Evolutionary conservation across 768 basidiomycete genomes (phyloP).

Genomic region (Ramaria sp.): DNA sequence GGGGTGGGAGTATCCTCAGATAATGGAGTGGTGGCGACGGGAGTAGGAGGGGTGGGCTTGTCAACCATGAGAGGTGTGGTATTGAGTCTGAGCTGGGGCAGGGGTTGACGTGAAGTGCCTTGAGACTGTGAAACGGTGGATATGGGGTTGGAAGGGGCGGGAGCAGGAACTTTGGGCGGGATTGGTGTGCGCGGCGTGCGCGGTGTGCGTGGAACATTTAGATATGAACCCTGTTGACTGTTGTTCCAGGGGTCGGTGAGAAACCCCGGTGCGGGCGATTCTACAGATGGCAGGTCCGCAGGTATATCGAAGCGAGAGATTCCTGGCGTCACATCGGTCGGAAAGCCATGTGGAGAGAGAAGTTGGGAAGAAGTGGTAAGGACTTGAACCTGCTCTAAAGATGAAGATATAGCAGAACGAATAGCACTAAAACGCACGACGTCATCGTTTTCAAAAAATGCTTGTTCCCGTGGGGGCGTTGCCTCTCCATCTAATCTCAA

Average conservation of each 20-base stretch:
- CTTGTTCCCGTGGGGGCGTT: background rate
- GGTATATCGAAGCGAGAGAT: background rate
- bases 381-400: slow-evolving; percentile 1
- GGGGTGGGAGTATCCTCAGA: background rate
- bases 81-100: background rate
- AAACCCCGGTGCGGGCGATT: background rate
- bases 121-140: background rate
- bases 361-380: background rate
- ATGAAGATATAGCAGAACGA: background rate
- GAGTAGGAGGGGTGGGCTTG: slow-evolving; percentile 8
- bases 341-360: background rate
- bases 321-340: background rate
- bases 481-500: slow-evolving; percentile 19
- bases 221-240: too few species aligned
- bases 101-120: background rate
- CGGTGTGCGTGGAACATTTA: background rate
- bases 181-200: slow-evolving; percentile 2
- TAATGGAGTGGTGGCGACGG: background rate
- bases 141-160: background rate
- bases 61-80: background rate
- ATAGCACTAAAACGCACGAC: background rate
- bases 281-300: background rate
- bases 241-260: background rate
- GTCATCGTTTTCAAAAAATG: background rate
- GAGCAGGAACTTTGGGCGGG: slow-evolving; percentile 6